phyloP scores from a whole-genome alignment of 192 early-diverging fungal genomes.

The Backusella luteola region DNA sequence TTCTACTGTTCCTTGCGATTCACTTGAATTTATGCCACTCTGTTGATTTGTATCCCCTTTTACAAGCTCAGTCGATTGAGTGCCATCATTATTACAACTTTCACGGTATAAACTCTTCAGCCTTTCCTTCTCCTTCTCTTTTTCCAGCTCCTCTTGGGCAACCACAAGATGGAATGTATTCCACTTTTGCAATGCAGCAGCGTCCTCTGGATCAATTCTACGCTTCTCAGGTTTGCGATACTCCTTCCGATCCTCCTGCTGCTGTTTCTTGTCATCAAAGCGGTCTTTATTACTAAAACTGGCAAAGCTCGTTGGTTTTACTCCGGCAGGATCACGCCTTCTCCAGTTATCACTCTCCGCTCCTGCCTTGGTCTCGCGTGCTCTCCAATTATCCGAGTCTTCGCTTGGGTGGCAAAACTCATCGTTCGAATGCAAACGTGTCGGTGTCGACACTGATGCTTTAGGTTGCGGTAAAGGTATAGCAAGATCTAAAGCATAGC shows the following conservation, averaged over 20 bases:
- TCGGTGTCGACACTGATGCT: neutral
- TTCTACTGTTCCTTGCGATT: neutral
- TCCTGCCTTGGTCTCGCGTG: neutral
- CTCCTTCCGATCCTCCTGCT: neutral
- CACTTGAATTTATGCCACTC: neutral
- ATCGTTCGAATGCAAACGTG: neutral
- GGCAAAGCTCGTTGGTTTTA: neutral
- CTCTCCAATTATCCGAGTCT: neutral
- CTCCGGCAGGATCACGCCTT: neutral
- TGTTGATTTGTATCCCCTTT: neutral
- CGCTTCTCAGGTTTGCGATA: neutral
- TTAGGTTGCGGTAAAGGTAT: neutral
- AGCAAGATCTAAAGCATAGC: neutral
- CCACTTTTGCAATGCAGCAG: neutral
- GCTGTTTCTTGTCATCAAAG: neutral
- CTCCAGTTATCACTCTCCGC: neutral
- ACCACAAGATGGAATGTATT: neutral
- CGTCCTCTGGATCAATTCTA: neutral
- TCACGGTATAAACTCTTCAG: neutral
- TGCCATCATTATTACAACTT: neutral
- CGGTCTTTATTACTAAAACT: neutral
- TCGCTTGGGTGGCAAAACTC: neutral
- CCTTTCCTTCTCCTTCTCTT: neutral
- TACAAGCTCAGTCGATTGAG: neutral
- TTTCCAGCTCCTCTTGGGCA: neutral